These are phyloP conservation scores for Aspergillus sp. DNA, from an alignment of 2,329 filamentous ascomycete genomes.

Conservation along the genomic window DNA sequence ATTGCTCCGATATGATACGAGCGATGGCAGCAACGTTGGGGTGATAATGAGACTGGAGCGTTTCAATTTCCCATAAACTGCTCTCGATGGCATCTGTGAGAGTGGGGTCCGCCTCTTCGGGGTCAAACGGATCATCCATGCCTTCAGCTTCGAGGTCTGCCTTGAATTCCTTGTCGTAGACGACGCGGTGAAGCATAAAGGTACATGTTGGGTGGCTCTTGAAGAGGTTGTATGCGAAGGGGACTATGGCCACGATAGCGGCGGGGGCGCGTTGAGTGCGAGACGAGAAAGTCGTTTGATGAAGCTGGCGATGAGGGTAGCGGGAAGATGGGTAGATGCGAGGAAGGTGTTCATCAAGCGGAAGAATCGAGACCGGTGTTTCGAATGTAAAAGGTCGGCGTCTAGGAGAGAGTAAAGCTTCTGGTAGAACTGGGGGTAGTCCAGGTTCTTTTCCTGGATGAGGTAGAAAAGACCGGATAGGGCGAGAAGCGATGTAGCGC, in stretches of 20 bases:
- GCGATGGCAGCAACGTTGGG: slow-evolving; percentile 93
- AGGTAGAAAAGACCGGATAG: slow-evolving; percentile 92
- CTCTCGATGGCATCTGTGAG: slow-evolving; percentile 84
- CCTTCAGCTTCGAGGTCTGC: slow-evolving; percentile 57
- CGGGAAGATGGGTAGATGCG: slow-evolving; percentile 85
- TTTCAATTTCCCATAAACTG: slow-evolving; percentile 90
- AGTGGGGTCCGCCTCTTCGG: slow-evolving; percentile 74
- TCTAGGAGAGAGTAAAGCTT: slow-evolving; percentile 94
- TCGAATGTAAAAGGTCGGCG: slow-evolving; percentile 81
- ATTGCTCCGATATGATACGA: slow-evolving; percentile 92
- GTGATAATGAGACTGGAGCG: slow-evolving; percentile 88
- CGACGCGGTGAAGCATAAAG: slow-evolving; percentile 88
- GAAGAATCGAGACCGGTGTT: slow-evolving; percentile 90
- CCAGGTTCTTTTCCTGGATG: slow-evolving; percentile 87
- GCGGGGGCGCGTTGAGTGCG: slow-evolving; percentile 79
- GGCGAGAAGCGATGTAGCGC: slow-evolving; percentile 79
- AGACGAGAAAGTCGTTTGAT: slow-evolving; percentile 87
- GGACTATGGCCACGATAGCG: slow-evolving; percentile 81
- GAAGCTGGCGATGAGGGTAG: slow-evolving; percentile 86
- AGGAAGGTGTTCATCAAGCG: slow-evolving; percentile 88
- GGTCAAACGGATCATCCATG: slow-evolving; percentile 71
- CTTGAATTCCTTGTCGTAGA: slow-evolving; percentile 54
- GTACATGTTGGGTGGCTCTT: slow-evolving; percentile 85
- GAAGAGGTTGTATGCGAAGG: slow-evolving; percentile 93
- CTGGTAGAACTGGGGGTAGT: slow-evolving; percentile 89